Evolutionary conservation across 164 flowering plant genomes (phyloP), one percentile per base, ranked within the genome.

Genomic region (Brasenia schreberi): DNA sequence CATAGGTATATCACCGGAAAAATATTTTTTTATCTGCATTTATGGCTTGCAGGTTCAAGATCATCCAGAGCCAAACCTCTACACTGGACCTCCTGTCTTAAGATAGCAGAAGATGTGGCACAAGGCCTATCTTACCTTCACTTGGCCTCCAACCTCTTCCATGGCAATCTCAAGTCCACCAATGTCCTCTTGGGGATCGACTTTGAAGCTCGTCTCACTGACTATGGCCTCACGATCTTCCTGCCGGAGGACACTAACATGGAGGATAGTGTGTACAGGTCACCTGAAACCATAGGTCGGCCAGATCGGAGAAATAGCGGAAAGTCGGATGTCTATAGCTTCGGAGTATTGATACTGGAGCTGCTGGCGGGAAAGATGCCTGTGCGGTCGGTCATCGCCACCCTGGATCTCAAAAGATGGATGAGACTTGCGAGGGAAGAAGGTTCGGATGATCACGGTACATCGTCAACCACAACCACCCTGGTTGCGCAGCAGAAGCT

Each of bases 1-100:
- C 39, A 33, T 33, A 33, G 4, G 39, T 33, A 33, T 33, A 33
- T 33, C 39, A 33, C 39, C 39, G 3, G 39, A 33, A 33, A 33
- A 33, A 33, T 33, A 33, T 33, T 0, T 33, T 33, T 33, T 33
- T 33, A 33, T 33, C 39, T 33, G 39, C 16, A 14, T 6, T 61
- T 61, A 16, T 7, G 17, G 12, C 5, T 23, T 18, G 63, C 80
- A 94, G 98, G 93, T 67, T 82, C 96, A 23, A 94, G 81, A 75
- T 90, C 97, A 62, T 60, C 85, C 5, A 79, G 88, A 64, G 88
- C 96, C 14, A 94, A 85, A 81, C 98, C 98, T 19, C 84, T 94
- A 0, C 98, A 94, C 77, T 94, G 99, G 99, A 94, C 97, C 6
- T 91, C 97, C 42, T 91, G 99, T 80, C 72, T 94, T 68, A 94